Base-by-base conservation (phyloP, 2,329 filamentous ascomycete species). In the Zymoseptoria passerinii region DNA sequence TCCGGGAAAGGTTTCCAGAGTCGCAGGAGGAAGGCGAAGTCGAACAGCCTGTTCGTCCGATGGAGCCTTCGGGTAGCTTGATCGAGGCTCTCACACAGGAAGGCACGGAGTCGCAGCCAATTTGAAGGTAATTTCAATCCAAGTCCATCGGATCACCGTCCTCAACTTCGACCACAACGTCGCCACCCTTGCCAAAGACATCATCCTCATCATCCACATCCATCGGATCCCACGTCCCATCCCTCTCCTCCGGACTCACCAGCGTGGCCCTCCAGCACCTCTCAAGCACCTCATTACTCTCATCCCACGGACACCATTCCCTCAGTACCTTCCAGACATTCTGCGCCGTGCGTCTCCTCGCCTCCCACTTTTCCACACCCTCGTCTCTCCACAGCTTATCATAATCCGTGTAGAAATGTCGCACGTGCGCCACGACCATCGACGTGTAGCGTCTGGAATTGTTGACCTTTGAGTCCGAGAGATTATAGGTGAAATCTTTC, bases 351-450 rank as follows among this genome's bases (percentile, higher is more conserved):
- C 54, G 28, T n/a, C 60, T 53, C 3, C 69, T 60, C 9, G 69
- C 69, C 18, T 68, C 68, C 29, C 63, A 71, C 10, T 68, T 53
- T 59, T 70, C 69, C 0, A 70, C 55, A 7, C 58, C 53, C 35
- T 63, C 62, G 3, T 61, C 61, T 16, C 35, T n/a, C 35, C 35
- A 44, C 44, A 84, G 73, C 51, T 76, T 76, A 68, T 86, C 83
- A 68, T 86, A 86, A 55, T 83, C 74, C 55, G 81, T 85, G 64
- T 84, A 82, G 7, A 76, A 69, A 65, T 86, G 83, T 27, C 83
- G 79, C 59, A 85, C 82, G 66, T 85, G 82, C 18, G 83, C 83
- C 27, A 83, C 79, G 40, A 84, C 81, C n/a, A 71, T 66, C 50
- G 61, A 64, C 5, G 64, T 70, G 19, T 61, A 65, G 10, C 68